Evolutionary conservation across 164 flowering plant genomes (phyloP).

Genomic region (Annona cherimola): DNA sequence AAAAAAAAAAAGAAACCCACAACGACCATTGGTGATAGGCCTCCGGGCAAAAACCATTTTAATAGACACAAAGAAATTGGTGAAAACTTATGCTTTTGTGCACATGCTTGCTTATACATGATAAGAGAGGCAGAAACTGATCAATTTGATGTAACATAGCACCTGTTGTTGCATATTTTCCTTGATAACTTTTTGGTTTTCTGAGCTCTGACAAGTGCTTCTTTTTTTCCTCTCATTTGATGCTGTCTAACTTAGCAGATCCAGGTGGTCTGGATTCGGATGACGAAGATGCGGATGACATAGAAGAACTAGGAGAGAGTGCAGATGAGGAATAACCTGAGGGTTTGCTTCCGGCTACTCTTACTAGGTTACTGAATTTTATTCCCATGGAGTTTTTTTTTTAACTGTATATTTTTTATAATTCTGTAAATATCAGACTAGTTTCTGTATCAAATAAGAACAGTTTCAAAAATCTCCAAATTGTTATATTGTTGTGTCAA

Average conservation of each 20-base stretch:
- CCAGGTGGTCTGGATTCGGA: slow-evolving; percentile 25
- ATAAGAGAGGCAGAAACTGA: neutral
- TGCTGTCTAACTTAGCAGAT: slow-evolving; percentile 7
- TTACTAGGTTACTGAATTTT: neutral
- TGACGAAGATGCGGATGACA: slow-evolving; percentile 55
- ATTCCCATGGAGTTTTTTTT: neutral
- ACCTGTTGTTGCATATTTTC: neutral
- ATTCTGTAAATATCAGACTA: too few relatives aligned
- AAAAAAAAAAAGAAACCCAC: too few relatives aligned
- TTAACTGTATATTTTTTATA: too few relatives aligned
- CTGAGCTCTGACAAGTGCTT: neutral
- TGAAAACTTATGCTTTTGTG: too few relatives aligned
- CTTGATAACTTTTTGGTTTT: neutral
- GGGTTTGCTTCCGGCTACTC: neutral
- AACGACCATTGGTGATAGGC: too few relatives aligned
- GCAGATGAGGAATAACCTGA: slow-evolving; percentile 10
- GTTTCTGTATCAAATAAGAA: too few relatives aligned
- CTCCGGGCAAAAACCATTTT: too few relatives aligned
- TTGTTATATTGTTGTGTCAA: too few relatives aligned
- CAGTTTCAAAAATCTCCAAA: too few relatives aligned
- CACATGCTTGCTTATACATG: too few relatives aligned
- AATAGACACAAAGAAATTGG: too few relatives aligned
- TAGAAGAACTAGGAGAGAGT: slow-evolving; percentile 29
- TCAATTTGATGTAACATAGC: neutral
- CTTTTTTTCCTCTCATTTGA: neutral